Conservation (phyloP, 2,329 filamentous ascomycete species). For the Diaporthe australafricana region DNA sequence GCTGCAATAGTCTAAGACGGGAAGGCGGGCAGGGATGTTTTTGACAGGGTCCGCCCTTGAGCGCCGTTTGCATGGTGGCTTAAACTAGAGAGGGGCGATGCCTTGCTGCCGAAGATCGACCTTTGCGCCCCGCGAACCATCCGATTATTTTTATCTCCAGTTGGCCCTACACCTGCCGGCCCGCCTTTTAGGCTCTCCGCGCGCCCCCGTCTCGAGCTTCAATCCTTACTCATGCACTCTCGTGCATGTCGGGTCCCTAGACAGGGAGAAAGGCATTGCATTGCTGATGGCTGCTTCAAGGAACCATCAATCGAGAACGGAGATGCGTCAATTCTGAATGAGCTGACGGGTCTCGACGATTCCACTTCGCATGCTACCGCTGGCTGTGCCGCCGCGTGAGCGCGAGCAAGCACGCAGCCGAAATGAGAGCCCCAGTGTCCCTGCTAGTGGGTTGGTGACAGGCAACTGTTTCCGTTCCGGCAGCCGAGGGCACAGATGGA, state of each 20-base stretch:
- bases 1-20: conserved; percentile 18
- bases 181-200: conserved; percentile 23
- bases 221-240: conserved; percentile 10
- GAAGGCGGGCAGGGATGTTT: conserved; percentile 6
- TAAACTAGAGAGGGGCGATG: conserved; percentile 28
- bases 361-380: conserved; percentile 8
- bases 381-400: neutral
- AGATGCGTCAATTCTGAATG: neutral
- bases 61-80: conserved; percentile 30
- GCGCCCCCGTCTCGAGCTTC: conserved; percentile 20
- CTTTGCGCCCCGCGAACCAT: conserved; percentile 28
- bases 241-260: neutral
- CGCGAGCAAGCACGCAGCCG: conserved; percentile 19
- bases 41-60: conserved; percentile 16
- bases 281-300: conserved; percentile 1
- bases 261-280: neutral
- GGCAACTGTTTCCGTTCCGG: conserved; percentile 22
- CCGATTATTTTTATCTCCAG: conserved; percentile 38
- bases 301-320: neutral
- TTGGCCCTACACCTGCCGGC: conserved; percentile 24
- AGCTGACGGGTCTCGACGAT: neutral
- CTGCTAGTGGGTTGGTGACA: conserved; percentile 3
- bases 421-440: conserved; percentile 19
- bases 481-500: conserved; percentile 1
- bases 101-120: conserved; percentile 30